Base-by-base conservation (phyloP, 495 filamentous ascomycete genomes). In the Apodospora peruviana region DNA sequence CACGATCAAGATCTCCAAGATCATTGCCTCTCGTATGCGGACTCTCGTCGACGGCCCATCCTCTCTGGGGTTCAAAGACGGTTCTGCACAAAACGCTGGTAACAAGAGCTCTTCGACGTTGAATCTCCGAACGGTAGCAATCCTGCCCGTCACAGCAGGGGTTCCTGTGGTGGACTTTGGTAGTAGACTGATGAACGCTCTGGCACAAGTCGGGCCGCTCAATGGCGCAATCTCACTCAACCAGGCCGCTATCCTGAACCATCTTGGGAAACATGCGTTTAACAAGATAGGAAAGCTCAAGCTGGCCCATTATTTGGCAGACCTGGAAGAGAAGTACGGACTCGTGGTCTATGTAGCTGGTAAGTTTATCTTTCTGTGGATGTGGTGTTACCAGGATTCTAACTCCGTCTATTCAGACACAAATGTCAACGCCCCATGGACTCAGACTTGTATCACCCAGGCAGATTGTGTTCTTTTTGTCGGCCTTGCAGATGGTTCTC, bases 1-100 rank as follows among this genome's bases (percentile, higher is more conserved):
- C 62, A 97, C 93, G 0, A 97, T 98, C 53, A 95, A 96, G 67
- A 95, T 98, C 11, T 97, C 94, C 3, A 98, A 96, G 67, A 90
- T 98, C 51, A 96, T 98, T 59, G 93, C 93, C 0, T 88, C 91
- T 34, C 81, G 94, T 9, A 98, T 97, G 93, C 78, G 91, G 48
- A 79, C 88, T 22, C 58, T 96, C 53, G 79, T 95, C 4, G 90
- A 97, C 52, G 85, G 88, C 85, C 57, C 83, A 71, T 57, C 75
- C 62, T 46, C 75, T 59, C 52, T 64, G 23, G 57, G 51, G 12
- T 36, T 46, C 51, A 52, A 73, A 74, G 23, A 77, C 67, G 38
- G 34, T 61, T 61, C 72, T 10, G 76, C 75, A 16, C 78, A 79
- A 7, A 82, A 80, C 37, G 84, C 81, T 40, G 87, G 69, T 36